Percentiles rank a stretch among this genome's conserved stretches.
Conservation (phyloP, 2,329 filamentous ascomycete genomes). For the Pseudocercospora crystallina region DNA sequence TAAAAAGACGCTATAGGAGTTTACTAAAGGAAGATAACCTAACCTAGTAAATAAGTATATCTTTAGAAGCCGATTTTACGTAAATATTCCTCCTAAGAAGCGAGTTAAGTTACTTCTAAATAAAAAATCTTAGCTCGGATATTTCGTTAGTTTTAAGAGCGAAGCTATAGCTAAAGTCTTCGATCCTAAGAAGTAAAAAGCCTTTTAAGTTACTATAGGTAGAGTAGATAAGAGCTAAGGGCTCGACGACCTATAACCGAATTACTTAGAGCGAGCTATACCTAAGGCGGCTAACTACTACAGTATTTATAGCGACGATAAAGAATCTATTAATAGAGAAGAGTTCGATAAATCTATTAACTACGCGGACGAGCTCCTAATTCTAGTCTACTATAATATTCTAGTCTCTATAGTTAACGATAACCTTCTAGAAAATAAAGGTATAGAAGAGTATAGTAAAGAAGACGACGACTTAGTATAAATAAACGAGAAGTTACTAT, state of each 20-base stretch:
- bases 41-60: neutral
- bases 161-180: neutral
- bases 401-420: too few relatives aligned
- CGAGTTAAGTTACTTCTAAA: neutral
- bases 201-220: neutral
- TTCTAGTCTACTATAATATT: too few relatives aligned
- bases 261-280: neutral
- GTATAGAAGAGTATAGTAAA: neutral
- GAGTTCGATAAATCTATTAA: neutral
- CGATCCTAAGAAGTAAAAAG: constrained; percentile 1
- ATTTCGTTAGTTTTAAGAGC: constrained; percentile 7
- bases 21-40: neutral
- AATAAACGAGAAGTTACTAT: neutral
- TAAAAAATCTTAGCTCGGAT: neutral
- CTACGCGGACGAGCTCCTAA: too few relatives aligned
- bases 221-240: neutral
- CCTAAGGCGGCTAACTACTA: neutral
- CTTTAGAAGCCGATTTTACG: constrained; percentile 5
- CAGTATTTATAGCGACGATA: neutral
- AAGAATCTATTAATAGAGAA: neutral
- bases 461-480: neutral
- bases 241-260: neutral
- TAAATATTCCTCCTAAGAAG: neutral
- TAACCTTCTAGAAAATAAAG: too few relatives aligned
- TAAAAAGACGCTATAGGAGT: constrained; percentile 7